Percentiles rank a stretch among this genome's conserved stretches.
These are phyloP conservation scores for Candida palmyrensis DNA, from an alignment of 805 yeast genomes.

Conservation along the genomic window DNA sequence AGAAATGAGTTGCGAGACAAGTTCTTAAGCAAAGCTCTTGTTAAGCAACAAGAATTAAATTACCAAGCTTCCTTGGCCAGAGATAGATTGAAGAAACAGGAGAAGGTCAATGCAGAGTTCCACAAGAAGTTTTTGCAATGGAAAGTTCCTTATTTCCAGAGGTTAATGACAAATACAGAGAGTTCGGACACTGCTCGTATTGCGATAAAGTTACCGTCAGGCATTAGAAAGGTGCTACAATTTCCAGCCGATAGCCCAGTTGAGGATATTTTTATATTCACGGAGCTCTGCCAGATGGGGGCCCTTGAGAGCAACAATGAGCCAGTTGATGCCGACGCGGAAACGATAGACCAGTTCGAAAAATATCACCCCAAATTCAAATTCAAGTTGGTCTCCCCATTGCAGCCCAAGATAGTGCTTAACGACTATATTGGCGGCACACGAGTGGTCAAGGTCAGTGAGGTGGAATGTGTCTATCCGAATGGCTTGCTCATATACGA, in stretches of 20 bases:
- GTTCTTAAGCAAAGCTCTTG: slow-evolving; percentile 50
- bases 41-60: slow-evolving; percentile 73
- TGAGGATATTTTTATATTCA: slow-evolving; percentile 29
- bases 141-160: slow-evolving; percentile 22
- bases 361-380: slow-evolving; percentile 16
- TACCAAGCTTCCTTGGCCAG: slow-evolving; percentile 64
- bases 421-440: slow-evolving; percentile 13
- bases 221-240: slow-evolving; percentile 45
- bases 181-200: slow-evolving; percentile 44
- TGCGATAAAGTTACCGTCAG: slow-evolving; percentile 63
- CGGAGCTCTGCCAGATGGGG: slow-evolving; percentile 33
- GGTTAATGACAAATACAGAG: slow-evolving; percentile 8
- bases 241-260: slow-evolving; percentile 27
- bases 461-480: slow-evolving; percentile 48
- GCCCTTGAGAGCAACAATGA: slow-evolving; percentile 25
- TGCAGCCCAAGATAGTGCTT: slow-evolving; percentile 32
- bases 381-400: slow-evolving; percentile 30
- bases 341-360: slow-evolving; percentile 17
- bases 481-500: slow-evolving; percentile 60
- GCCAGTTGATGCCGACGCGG: slow-evolving; percentile 14
- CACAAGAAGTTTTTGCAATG: slow-evolving; percentile 35
- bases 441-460: slow-evolving; percentile 41
- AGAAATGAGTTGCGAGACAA: slow-evolving; percentile 60
- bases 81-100: slow-evolving; percentile 51
- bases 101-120: slow-evolving; percentile 19